Percentiles rank a stretch among this genome's conserved stretches.
Conservation (phyloP, 305 asterid species). For the Solanum aculeatissimum region DNA sequence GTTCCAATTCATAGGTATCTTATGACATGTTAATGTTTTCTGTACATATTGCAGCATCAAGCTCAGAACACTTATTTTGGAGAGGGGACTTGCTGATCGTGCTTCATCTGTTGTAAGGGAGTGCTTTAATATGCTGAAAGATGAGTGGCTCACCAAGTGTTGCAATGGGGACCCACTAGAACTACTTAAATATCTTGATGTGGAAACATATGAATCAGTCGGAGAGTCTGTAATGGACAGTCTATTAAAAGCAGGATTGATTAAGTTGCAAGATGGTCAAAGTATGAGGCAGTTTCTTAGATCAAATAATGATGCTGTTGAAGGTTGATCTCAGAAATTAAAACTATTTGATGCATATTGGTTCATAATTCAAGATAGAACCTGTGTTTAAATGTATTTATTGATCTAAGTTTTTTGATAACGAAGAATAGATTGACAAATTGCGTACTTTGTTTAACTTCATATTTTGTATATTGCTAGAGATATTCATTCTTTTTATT, state of each 20-base stretch:
- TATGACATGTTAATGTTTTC: conserved; percentile 3
- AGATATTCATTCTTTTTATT: neutral
- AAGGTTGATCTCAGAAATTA: conserved; percentile 34
- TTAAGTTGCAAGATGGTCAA: conserved; percentile 58
- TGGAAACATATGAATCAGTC: conserved; percentile 89
- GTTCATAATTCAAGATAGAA: neutral
- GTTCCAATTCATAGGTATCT: neutral
- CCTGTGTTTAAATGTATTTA: neutral
- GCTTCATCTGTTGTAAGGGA: conserved; percentile 66
- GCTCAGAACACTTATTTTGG: conserved; percentile 74
- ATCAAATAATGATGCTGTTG: conserved; percentile 29
- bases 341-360: neutral
- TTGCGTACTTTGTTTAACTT: neutral
- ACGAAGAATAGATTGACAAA: neutral
- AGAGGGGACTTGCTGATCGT: conserved; percentile 93
- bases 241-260: conserved; percentile 58
- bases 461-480: neutral
- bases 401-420: neutral
- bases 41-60: conserved; percentile 61
- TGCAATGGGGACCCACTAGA: conserved; percentile 69
- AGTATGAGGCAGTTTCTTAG: conserved; percentile 39
- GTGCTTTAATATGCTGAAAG: conserved; percentile 78
- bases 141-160: conserved; percentile 81
- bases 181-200: conserved; percentile 85
- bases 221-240: conserved; percentile 69